Evolutionary conservation across 768 basidiomycete species (phyloP).

Genomic region (Tricholoma saponaceum): DNA sequence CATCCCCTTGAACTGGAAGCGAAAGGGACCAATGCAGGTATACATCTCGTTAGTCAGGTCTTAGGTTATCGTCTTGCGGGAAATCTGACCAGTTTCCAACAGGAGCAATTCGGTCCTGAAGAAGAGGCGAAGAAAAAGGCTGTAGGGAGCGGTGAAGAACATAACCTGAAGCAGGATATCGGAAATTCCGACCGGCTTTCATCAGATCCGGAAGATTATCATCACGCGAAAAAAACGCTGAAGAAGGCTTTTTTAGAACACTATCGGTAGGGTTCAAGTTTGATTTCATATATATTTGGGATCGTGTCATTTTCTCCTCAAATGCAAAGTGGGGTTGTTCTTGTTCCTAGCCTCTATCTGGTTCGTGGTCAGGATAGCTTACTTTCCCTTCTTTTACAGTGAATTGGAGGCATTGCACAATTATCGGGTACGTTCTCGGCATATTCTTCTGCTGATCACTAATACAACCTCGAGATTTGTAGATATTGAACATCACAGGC

Average conservation of each 20-base stretch:
- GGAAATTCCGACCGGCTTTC: too few relatives aligned
- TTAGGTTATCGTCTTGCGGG: too few relatives aligned
- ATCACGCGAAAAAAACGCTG: conserved; percentile 78
- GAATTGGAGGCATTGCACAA: conserved; percentile 83
- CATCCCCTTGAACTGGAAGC: too few relatives aligned
- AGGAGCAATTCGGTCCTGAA: not conserved
- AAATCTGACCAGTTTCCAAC: not conserved
- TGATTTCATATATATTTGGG: not conserved
- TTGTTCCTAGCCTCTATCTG: too few relatives aligned
- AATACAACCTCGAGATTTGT: not conserved
- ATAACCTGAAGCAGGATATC: not conserved
- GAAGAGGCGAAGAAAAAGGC: not conserved
- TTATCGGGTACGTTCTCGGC: conserved; percentile 69
- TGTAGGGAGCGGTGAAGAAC: not conserved
- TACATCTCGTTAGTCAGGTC: too few relatives aligned
- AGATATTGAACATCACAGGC: conserved; percentile 87
- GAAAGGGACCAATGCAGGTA: too few relatives aligned
- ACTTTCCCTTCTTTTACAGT: conserved; percentile 28
- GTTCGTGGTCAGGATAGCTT: not conserved
- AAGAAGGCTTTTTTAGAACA: conserved; percentile 81
- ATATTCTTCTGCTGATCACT: not conserved
- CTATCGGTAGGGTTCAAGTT: conserved; percentile 52
- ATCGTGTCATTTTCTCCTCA: too few relatives aligned
- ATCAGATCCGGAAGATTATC: conserved; percentile 74
- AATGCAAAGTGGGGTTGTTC: too few relatives aligned